Conservation (phyloP, 768 basidiomycete species). For the Kwoniella newhampshirensis region DNA sequence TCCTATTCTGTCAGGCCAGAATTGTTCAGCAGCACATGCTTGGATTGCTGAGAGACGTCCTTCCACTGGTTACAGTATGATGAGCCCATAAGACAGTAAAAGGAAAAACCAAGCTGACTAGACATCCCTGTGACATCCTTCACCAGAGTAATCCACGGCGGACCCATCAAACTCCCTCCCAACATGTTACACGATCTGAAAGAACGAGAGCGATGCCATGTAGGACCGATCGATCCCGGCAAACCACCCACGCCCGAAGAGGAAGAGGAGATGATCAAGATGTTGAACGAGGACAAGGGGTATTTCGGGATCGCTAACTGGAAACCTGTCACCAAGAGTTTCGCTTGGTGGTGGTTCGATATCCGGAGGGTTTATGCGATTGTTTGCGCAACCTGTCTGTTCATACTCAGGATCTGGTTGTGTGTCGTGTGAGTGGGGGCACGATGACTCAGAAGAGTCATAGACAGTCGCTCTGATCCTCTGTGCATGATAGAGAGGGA, state of each 20-base stretch:
- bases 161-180: slow-evolving; percentile 10
- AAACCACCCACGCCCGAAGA: slow-evolving; percentile 9
- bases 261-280: slow-evolving; percentile 14
- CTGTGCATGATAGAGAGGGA: no score
- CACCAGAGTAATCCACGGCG: slow-evolving; percentile 21
- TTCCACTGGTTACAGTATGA: no score
- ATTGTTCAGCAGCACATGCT: no score
- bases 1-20: no score
- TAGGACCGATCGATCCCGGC: slow-evolving; percentile 5
- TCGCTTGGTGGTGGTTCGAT: slow-evolving; percentile 25
- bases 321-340: slow-evolving; percentile 12
- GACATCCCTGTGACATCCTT: not conserved
- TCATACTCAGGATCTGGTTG: slow-evolving; percentile 14
- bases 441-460: no score
- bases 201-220: slow-evolving; percentile 6
- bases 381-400: slow-evolving; percentile 11
- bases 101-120: not conserved
- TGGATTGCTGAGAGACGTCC: no score
- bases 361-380: slow-evolving; percentile 15
- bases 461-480: no score
- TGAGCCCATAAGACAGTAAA: no score
- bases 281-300: slow-evolving; percentile 13
- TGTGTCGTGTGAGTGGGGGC: slow-evolving; percentile 21
- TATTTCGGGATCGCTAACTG: slow-evolving; percentile 18
- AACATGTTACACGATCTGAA: slow-evolving; percentile 9